Conservation (phyloP, 495 filamentous ascomycete genomes). For the Penicillium cosmopolitanum region DNA sequence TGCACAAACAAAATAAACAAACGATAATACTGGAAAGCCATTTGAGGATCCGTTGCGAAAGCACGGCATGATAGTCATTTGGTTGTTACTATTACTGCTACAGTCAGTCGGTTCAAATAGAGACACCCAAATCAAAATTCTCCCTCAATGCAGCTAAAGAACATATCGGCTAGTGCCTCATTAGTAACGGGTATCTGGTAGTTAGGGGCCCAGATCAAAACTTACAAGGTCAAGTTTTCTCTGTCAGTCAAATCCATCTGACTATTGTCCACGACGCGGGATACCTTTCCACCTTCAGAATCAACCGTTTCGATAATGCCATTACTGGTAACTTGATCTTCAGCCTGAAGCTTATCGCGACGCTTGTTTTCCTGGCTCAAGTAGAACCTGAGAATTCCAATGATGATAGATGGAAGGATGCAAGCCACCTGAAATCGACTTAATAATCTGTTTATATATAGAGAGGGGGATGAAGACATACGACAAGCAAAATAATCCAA, state of each 20-base stretch:
- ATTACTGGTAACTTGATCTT: constrained; percentile 26
- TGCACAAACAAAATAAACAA: background rate
- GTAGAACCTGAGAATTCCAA: constrained; percentile 30
- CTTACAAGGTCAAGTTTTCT: constrained; percentile 47
- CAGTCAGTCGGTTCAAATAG: too few species aligned
- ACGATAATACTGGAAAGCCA: background rate
- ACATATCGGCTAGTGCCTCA: constrained; percentile 12
- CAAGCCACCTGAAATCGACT: constrained; percentile 26
- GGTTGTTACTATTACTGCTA: background rate
- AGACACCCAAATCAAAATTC: background rate
- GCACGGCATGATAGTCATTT: background rate
- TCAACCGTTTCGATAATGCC: constrained; percentile 38
- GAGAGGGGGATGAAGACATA: constrained; percentile 13
- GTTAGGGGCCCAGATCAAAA: constrained; percentile 1
- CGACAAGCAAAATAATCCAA: constrained; percentile 45
- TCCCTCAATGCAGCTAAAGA: constrained; percentile 7
- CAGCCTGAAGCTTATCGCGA: constrained; percentile 31
- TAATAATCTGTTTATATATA: background rate
- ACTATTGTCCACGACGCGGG: constrained; percentile 40
- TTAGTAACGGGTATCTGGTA: background rate
- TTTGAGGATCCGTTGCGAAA: too few species aligned
- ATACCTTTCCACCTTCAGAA: constrained; percentile 30
- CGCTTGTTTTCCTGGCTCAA: constrained; percentile 38
- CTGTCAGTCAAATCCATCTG: constrained; percentile 47
- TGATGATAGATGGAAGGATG: constrained; percentile 32